Evolutionary conservation across 177 flowering plant genomes (phyloP), one percentile per base, ranked within the genome.

Genomic region (Vitis hybrid): DNA sequence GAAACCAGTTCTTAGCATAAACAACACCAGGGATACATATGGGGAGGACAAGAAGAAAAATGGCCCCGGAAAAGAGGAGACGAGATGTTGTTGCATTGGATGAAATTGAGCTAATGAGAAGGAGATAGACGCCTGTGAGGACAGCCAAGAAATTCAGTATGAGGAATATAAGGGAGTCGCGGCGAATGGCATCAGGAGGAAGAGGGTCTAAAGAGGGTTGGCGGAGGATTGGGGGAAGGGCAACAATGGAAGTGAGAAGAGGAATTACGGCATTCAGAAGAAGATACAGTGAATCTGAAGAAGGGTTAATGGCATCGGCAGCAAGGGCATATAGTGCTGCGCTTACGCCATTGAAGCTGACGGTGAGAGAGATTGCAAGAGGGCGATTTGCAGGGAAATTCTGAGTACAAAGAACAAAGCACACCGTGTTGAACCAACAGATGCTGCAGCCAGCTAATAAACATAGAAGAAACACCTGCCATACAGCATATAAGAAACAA

Each of bases 371-470:
- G 12, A 92, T 58, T 1, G 99, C 98, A 0, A 91, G 82, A 0
- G 98, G 72, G 51, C 92, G 79, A 58, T 86, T 88, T 0, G 83
- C 68, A 0, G 89, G 85, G 81, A 95, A 93, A 68, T 90, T 91
- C 50, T 72, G 69, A 14, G 88, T 86, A 87, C 97, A 93, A 52
- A 93, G 85, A 24, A 95, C 90, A 51, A 84, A 93, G 70, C 93
- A 93, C 1, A 95, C 89, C 0, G 98, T 93, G 83, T 95, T 95
- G 89, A 95, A 95, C 99, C 98, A 95, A 66, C 91, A 86, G 59
- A 94, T 91, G 88, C 99, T 94, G 61, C 88, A 85, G 1, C 99
- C 97, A 1, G 95, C 87, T 50, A 91, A 18, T 72, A 95, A 78
- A 66, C 96, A 90, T 11, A 87, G 79, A 1, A 87, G 66, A 76